Conservation (phyloP, 2,329 filamentous ascomycete genomes). For the Cladophialophora chaetospira region DNA sequence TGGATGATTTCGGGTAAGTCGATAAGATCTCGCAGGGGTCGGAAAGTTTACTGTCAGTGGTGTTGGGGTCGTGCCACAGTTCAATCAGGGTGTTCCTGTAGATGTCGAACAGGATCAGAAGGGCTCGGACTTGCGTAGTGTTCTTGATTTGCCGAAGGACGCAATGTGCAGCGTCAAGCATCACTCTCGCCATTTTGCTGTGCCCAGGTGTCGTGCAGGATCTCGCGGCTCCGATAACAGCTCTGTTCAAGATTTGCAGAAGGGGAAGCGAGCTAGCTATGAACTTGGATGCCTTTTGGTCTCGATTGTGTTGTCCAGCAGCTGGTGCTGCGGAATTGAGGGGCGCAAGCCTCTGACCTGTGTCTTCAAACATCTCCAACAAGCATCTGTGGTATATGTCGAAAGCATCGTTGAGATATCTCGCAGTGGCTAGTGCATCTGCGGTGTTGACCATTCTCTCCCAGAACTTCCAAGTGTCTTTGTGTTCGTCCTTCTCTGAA, state of each 20-base stretch:
- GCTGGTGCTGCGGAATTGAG: neutral
- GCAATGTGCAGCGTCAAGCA: neutral
- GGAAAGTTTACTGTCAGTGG: neutral
- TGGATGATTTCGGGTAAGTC: neutral
- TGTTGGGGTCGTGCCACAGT: neutral
- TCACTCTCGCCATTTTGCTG: neutral
- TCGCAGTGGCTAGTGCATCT: conserved; percentile 1
- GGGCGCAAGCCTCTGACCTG: neutral
- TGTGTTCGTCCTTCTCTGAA: neutral
- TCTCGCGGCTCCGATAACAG: neutral
- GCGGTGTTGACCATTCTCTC: conserved; percentile 1
- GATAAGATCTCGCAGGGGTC: neutral
- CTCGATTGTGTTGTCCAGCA: neutral
- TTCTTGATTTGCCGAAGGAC: neutral
- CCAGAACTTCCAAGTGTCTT: neutral
- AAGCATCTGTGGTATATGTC: conserved; percentile 3
- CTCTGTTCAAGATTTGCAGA: conserved; percentile 1
- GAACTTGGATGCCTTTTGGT: neutral
- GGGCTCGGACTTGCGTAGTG: neutral
- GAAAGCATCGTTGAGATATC: neutral
- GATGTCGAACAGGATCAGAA: neutral
- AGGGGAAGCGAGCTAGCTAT: neutral
- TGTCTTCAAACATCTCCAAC: neutral
- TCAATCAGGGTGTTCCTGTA: conserved; percentile 1
- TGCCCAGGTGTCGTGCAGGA: neutral